These are phyloP conservation scores for Phytopythium kandeliae DNA, from an alignment of 352 stramenopile species.

Conservation along the genomic window DNA sequence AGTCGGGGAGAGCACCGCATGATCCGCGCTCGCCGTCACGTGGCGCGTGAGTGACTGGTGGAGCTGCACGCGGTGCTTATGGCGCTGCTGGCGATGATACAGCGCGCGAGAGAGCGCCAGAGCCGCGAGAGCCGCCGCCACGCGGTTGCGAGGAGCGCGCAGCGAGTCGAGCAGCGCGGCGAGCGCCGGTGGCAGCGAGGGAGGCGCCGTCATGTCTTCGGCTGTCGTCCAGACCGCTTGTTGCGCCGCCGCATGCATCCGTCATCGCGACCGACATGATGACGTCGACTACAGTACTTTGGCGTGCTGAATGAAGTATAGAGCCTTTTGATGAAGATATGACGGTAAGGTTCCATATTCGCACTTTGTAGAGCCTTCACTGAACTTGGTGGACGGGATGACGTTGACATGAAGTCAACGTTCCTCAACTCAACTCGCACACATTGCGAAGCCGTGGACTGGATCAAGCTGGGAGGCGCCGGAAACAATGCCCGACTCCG, in stretches of 20 bases:
- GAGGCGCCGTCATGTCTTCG: not conserved
- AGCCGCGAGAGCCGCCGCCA: conserved; percentile 27
- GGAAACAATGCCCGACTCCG: not conserved
- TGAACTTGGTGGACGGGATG: too few relatives aligned
- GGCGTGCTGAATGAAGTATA: not conserved
- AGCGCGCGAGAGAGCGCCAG: conserved; percentile 39
- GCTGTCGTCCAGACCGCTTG: too few relatives aligned
- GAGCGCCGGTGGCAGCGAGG: conserved; percentile 10
- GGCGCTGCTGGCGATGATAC: conserved; percentile 35
- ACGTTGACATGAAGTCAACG: too few relatives aligned
- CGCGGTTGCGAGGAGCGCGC: conserved; percentile 22
- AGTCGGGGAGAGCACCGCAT: not conserved
- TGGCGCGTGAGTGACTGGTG: conserved; percentile 26
- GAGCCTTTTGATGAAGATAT: not conserved
- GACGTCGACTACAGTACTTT: not conserved
- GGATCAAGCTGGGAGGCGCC: too few relatives aligned
- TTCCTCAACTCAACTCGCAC: too few relatives aligned
- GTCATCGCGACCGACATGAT: too few relatives aligned
- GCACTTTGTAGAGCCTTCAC: not conserved
- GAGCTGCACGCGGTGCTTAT: conserved; percentile 32
- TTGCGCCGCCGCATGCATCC: too few relatives aligned
- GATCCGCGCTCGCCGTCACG: conserved; percentile 10
- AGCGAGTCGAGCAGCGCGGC: conserved; percentile 19
- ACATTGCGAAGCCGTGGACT: too few relatives aligned
- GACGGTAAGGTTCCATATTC: not conserved